Base-by-base conservation (phyloP, 768 basidiomycete species). In the Suillus spraguei region DNA sequence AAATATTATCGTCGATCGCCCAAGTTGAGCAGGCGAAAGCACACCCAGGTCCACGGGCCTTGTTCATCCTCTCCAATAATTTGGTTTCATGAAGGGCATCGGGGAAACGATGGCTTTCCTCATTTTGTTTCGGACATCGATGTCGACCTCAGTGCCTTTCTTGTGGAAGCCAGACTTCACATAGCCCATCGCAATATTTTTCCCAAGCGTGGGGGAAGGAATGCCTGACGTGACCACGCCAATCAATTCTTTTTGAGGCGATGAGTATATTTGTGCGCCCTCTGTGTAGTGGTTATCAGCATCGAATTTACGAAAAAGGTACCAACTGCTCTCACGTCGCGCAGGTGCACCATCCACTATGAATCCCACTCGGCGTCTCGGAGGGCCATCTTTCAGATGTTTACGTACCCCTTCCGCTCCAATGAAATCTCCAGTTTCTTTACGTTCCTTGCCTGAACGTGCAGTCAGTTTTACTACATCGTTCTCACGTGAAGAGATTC, bases 121-220 rank as follows among this genome's bases (percentile, higher is more conserved):
- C 71, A 86, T 72, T 77, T 93, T 94, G 63, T 86, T 89, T 54
- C 97, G 83, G 42, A 99, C 91, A 64, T 96, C 91, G 17, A 99
- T 89, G 58, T 84, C 82, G 4, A 99, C 80, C 72, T 90, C 85
- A 0, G 90, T 97, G 13, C 93, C 94, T 75, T 93, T 96, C 79
- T 95, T 98, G 79, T 97, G 93, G 77, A 82, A 87, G 0, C 94
- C 95, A 24, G 80, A 83, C 66, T 80, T 73, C 54, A 98, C 83
- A 70, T 99, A 99, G 1, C 88, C 97, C 97, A 99, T 99, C 1
- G 96, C 94, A 68, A 99, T 94, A 76, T 99, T 98, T 74, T 90
- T 89, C 1, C 86, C 87, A 4, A 95, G 80, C 1, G 94, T 90
- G 0, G 96, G 97, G 0, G 95, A 95, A 16, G 97, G 97, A 65